Conservation (phyloP, 2,329 filamentous ascomycete genomes). For the Nigrospora oryzae region DNA sequence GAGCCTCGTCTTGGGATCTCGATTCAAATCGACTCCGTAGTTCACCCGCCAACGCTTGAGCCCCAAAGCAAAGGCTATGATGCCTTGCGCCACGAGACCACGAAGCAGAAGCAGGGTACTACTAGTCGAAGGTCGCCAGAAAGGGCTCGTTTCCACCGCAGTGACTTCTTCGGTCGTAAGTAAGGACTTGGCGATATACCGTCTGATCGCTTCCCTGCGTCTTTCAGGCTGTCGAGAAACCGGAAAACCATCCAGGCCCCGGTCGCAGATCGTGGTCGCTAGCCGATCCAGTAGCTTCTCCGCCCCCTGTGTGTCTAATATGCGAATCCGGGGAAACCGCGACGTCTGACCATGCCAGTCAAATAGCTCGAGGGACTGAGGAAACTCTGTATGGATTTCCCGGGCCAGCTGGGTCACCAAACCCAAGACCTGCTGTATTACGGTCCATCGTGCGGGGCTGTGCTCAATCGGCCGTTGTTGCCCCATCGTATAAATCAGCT, state of each 20-base stretch:
- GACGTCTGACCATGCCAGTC: too few species aligned
- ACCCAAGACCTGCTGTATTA: slow-evolving; percentile 43
- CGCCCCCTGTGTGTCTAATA: neutral
- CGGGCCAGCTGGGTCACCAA: slow-evolving; percentile 25
- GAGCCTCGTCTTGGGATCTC: slow-evolving; percentile 33
- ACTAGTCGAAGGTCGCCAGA: slow-evolving; percentile 31
- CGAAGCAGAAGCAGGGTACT: slow-evolving; percentile 20
- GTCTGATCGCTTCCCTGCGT: slow-evolving; percentile 20
- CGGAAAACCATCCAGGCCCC: neutral
- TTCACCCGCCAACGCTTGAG: slow-evolving; percentile 3
- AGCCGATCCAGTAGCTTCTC: slow-evolving; percentile 17
- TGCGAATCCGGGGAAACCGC: slow-evolving; percentile 29
- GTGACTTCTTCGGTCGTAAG: slow-evolving; percentile 16
- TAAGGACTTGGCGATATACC: slow-evolving; percentile 35
- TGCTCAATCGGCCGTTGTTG: slow-evolving; percentile 39
- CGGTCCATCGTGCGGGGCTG: slow-evolving; percentile 45
- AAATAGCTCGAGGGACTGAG: neutral
- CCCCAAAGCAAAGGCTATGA: neutral
- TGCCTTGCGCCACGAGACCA: slow-evolving; percentile 5
- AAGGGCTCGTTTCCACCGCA: slow-evolving; percentile 20
- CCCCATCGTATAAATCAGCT: slow-evolving; percentile 57
- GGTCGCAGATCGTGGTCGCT: neutral
- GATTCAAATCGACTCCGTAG: slow-evolving; percentile 17
- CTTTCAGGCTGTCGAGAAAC: neutral
- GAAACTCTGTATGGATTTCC: slow-evolving; percentile 12